phyloP scores from a whole-genome alignment of 108 stramenopile genomes.

The Fistulifera pelliculosa region DNA sequence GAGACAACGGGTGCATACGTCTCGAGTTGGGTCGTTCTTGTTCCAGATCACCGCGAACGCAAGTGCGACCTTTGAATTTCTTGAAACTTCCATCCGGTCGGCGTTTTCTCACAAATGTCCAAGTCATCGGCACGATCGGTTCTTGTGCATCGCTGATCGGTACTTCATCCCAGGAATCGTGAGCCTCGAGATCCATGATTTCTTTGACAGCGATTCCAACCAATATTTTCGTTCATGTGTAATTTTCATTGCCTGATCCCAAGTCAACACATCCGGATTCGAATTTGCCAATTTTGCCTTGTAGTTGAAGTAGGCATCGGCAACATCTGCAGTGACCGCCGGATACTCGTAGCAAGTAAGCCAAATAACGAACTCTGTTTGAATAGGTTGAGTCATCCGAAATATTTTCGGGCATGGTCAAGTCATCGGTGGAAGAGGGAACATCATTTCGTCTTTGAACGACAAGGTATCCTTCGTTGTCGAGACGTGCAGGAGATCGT shows the following conservation, averaged over 20 bases:
- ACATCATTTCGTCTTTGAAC: no score
- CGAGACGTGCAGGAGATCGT: no score
- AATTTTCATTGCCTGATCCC: constrained; percentile 21
- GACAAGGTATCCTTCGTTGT: no score
- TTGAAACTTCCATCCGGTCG: constrained; percentile 32
- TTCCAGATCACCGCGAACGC: constrained; percentile 34
- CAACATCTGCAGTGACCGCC: no score
- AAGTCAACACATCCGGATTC: constrained; percentile 6
- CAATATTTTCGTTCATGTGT: not conserved
- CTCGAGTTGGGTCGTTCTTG: constrained; percentile 15
- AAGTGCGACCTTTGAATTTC: constrained; percentile 39
- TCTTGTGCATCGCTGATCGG: not conserved
- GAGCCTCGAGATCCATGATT: constrained; percentile 7
- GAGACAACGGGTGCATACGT: constrained; percentile 41
- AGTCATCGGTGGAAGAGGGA: no score
- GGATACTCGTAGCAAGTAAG: no score
- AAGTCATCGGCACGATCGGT: constrained; percentile 24
- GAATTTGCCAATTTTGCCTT: not conserved
- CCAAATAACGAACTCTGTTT: no score
- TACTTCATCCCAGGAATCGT: constrained; percentile 19
- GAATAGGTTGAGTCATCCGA: no score
- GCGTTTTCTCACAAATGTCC: constrained; percentile 37
- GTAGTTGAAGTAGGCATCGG: no score
- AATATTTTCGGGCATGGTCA: no score
- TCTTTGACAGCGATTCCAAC: constrained; percentile 14